phyloP scores from a whole-genome alignment of 768 basidiomycete genomes.

The Austroboletus eburneus region DNA sequence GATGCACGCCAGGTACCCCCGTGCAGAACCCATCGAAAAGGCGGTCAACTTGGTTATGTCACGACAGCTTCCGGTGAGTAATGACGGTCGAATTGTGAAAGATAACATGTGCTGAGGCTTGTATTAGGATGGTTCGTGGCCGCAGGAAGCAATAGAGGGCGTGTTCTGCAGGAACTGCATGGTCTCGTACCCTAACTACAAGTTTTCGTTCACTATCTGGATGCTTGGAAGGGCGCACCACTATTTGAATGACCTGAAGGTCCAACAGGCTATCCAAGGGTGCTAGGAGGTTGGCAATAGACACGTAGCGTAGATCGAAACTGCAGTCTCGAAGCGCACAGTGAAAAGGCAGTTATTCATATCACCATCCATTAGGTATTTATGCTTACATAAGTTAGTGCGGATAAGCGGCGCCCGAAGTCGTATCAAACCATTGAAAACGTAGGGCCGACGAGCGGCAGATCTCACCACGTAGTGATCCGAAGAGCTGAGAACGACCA shows the following conservation, averaged over 20 bases:
- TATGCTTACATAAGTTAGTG: no score
- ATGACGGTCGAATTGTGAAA: not conserved
- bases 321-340: no score
- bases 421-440: no score
- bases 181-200: conserved; percentile 88
- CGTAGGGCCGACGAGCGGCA: no score
- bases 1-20: conserved; percentile 85
- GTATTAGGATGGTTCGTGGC: conserved; percentile 85
- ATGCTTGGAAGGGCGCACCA: conserved; percentile 84
- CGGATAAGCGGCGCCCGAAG: no score
- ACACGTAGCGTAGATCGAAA: no score
- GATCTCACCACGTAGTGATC: no score
- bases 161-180: conserved; percentile 87
- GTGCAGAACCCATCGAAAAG: conserved; percentile 71
- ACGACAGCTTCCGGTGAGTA: conserved; percentile 72
- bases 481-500: no score
- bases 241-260: conserved; percentile 57
- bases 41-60: conserved; percentile 84
- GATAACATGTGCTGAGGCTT: not conserved
- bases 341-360: no score
- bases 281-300: no score
- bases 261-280: not conserved
- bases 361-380: no score
- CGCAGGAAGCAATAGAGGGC: conserved; percentile 94
- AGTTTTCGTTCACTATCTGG: conserved; percentile 95